phyloP scores from a whole-genome alignment of 2,329 filamentous ascomycete genomes.

The Aureobasidium sp. region DNA sequence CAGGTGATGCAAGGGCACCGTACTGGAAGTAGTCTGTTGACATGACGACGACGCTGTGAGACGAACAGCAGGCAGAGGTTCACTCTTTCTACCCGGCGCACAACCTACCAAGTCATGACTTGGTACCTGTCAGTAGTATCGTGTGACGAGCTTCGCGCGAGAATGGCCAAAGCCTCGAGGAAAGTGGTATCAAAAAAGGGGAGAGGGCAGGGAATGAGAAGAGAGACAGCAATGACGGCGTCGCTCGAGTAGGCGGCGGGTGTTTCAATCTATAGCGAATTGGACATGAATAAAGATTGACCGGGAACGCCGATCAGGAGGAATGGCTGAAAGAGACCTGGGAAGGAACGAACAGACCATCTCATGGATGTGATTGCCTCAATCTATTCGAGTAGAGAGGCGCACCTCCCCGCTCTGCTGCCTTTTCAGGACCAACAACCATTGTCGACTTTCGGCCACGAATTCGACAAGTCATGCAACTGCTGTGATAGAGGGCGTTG shows the following conservation, averaged over 20 bases:
- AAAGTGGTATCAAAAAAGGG: neutral
- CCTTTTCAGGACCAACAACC: neutral
- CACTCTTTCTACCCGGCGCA: neutral
- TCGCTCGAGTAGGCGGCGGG: neutral
- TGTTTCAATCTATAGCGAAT: conserved; percentile 2
- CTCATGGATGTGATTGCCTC: neutral
- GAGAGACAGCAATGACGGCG: neutral
- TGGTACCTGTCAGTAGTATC: neutral
- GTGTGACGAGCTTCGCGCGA: neutral
- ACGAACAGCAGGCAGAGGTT: neutral
- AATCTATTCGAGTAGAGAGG: neutral
- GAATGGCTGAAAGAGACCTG: neutral
- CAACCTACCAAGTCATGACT: neutral
- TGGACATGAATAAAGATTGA: conserved; percentile 2
- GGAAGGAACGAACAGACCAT: conserved; percentile 1
- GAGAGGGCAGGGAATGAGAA: neutral
- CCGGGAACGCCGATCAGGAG: conserved; percentile 8
- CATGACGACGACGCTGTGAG: conserved; percentile 23
- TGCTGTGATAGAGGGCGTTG: neutral
- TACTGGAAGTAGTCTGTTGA: conserved; percentile 44
- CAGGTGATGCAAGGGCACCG: conserved; percentile 60
- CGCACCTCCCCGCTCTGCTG: neutral
- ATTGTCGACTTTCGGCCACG: neutral
- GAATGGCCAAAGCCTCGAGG: neutral
- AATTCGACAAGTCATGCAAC: neutral